Percentiles rank a stretch among this genome's conserved stretches.
Conservation (phyloP, 2,329 filamentous ascomycete species). For the Pyrenochaeta sp. region DNA sequence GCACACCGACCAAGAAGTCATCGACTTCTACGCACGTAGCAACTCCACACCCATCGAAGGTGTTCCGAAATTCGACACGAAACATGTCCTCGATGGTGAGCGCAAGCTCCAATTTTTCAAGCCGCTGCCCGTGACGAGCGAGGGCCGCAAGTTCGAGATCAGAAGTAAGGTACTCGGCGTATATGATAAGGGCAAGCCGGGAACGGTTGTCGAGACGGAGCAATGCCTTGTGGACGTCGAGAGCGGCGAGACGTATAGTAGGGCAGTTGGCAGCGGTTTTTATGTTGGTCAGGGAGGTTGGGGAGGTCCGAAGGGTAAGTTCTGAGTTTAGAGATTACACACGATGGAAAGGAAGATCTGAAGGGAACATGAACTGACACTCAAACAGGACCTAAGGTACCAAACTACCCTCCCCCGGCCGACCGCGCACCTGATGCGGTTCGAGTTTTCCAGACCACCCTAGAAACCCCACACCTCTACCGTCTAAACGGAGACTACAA, state of each 20-base stretch:
- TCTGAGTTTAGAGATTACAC: background rate
- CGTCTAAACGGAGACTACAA: conserved; percentile 94
- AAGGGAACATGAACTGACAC: conserved; percentile 2
- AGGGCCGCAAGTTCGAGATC: conserved; percentile 77
- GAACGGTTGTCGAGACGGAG: conserved; percentile 83
- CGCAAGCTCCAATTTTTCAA: conserved; percentile 80
- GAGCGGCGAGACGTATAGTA: conserved; percentile 74
- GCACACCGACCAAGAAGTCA: conserved; percentile 75
- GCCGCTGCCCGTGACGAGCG: conserved; percentile 75
- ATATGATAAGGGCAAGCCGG: conserved; percentile 88
- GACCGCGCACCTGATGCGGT: conserved; percentile 74
- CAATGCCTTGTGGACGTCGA: conserved; percentile 75
- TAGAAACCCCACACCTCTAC: conserved; percentile 68
- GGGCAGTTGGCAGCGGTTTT: conserved; percentile 75
- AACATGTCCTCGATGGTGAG: conserved; percentile 83
- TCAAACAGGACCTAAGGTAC: conserved; percentile 68
- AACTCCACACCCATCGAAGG: conserved; percentile 73
- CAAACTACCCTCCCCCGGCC: conserved; percentile 79
- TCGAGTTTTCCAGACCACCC: conserved; percentile 73
- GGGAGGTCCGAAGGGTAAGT: conserved; percentile 84
- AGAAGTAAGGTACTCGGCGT: conserved; percentile 82
- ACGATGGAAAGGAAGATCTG: background rate
- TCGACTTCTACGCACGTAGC: conserved; percentile 82
- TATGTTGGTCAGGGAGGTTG: conserved; percentile 83
- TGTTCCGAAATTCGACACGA: conserved; percentile 78